Base-by-base conservation (phyloP, 2,329 filamentous ascomycete genomes). In the Akanthomyces lecanii region DNA sequence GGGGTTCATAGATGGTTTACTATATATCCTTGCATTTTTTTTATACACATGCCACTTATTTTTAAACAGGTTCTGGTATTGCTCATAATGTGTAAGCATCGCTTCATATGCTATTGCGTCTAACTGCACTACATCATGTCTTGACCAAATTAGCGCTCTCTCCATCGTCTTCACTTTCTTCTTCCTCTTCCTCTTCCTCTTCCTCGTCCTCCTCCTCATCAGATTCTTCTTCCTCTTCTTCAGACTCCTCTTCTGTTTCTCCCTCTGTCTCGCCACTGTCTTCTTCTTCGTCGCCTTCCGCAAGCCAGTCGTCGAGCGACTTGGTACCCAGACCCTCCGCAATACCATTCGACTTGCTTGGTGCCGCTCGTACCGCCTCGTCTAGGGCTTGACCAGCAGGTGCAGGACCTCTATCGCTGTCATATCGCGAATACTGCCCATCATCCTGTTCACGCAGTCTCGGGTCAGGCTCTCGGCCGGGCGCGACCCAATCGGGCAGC, bases 231-330 rank as follows among this genome's bases (percentile, higher is more conserved):
- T 80, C 79, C 0, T 82, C 79, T 0, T 82, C 82, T 0, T 80
- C 80, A 0, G 81, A 81, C 0, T 80, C 80, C 0, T 82, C 81
- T 2, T 80, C 80, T 1, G 82, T 82, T 0, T 81, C 81, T 3
- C 77, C 78, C 23, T 78, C 78, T 8, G 78, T 80, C 7, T 81
- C 79, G 2, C 82, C 83, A 6, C 81, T 79, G 7, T 81, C 82
- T 1, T 81, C 84, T n/a, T 81, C 82, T 33, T 79, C 81, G 18
- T 86, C 85, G 50, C 85, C 86, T 70, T 92, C 90, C 5, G 89
- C 92, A 63, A 98, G 80, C 93, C 95, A 98, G 73, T 97, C 92
- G 77, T 98, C 92, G 66, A 99, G 78, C 23, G 89, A 91, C 82
- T 96, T 97, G 47, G 86, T 85, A 58, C 82, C 82, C 1, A 81